Conservation (phyloP, 768 basidiomycete genomes). For the Termitomyces sp. region DNA sequence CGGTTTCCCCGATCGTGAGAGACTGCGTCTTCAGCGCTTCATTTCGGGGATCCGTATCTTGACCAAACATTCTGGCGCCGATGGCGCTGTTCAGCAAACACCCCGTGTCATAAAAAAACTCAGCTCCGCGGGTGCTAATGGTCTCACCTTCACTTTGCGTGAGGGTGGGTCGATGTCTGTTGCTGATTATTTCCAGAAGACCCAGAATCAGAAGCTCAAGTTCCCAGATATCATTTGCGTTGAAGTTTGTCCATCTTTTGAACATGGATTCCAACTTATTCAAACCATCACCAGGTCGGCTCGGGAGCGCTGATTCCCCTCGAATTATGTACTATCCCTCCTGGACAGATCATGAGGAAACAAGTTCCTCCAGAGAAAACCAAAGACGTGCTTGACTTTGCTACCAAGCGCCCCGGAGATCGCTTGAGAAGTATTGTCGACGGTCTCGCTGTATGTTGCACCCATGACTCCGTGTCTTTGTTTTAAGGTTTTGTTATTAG, state of each 20-base stretch:
- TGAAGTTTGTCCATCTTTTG: slow-evolving; percentile 43
- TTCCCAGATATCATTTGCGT: slow-evolving; percentile 65
- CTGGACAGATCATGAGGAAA: slow-evolving; percentile 69
- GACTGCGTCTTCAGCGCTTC: slow-evolving; percentile 53
- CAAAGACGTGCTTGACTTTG: slow-evolving; percentile 59
- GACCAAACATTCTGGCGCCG: slow-evolving; percentile 34
- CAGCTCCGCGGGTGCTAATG: slow-evolving; percentile 47
- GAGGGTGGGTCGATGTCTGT: slow-evolving; percentile 57
- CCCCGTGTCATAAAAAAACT: slow-evolving; percentile 65
- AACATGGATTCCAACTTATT: neutral
- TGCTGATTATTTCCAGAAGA: slow-evolving; percentile 53
- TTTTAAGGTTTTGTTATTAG: slow-evolving; percentile 29
- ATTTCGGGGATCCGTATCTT: slow-evolving; percentile 48
- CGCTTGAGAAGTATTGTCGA: slow-evolving; percentile 51
- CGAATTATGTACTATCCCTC: slow-evolving; percentile 55
- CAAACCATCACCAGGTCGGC: slow-evolving; percentile 41
- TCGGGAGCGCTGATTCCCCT: slow-evolving; percentile 59
- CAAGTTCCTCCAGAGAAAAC: slow-evolving; percentile 67
- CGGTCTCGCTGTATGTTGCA: slow-evolving; percentile 44
- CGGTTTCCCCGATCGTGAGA: slow-evolving; percentile 52
- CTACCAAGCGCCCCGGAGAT: slow-evolving; percentile 57
- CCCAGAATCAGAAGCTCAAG: slow-evolving; percentile 49
- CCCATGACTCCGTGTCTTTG: neutral
- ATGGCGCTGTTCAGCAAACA: slow-evolving; percentile 26
- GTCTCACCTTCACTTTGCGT: slow-evolving; percentile 51